phyloP scores from a whole-genome alignment of 306 rosid species.

The Vicia sativa region DNA sequence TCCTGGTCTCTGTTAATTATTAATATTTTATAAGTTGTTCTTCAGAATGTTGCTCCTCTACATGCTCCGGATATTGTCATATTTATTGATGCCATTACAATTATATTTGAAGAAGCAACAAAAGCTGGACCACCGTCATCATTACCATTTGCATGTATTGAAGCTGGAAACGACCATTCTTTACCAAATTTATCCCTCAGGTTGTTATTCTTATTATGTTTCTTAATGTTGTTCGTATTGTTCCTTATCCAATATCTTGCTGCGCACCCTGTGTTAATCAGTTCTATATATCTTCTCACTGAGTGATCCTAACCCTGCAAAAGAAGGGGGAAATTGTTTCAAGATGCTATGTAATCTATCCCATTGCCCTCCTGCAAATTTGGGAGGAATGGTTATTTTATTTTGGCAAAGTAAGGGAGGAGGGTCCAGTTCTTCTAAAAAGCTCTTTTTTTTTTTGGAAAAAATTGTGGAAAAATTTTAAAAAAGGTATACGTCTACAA shows the following conservation, averaged over 20 bases:
- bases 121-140: conserved; percentile 72
- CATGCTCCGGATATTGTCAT: conserved; percentile 80
- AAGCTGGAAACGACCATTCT: conserved; percentile 81
- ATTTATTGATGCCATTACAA: conserved; percentile 86
- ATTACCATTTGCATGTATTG: conserved; percentile 83
- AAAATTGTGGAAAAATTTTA: neutral
- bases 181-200: conserved; percentile 94
- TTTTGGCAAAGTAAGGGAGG: neutral
- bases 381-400: conserved; percentile 13
- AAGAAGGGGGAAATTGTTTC: conserved; percentile 17
- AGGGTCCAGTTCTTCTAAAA: neutral
- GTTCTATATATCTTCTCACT: conserved; percentile 13
- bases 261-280: conserved; percentile 11
- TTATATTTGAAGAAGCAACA: conserved; percentile 88
- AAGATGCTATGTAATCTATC: neutral
- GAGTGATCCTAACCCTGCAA: neutral
- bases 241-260: conserved; percentile 15
- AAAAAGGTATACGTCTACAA: neutral
- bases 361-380: conserved; percentile 13
- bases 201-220: conserved; percentile 48
- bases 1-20: conserved; percentile 20
- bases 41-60: conserved; percentile 88
- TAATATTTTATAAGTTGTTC: conserved; percentile 37
- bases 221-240: conserved; percentile 31
- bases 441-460: neutral